phyloP scores from a whole-genome alignment of 2,329 filamentous ascomycete genomes.

The Ascochyta koolunga region DNA sequence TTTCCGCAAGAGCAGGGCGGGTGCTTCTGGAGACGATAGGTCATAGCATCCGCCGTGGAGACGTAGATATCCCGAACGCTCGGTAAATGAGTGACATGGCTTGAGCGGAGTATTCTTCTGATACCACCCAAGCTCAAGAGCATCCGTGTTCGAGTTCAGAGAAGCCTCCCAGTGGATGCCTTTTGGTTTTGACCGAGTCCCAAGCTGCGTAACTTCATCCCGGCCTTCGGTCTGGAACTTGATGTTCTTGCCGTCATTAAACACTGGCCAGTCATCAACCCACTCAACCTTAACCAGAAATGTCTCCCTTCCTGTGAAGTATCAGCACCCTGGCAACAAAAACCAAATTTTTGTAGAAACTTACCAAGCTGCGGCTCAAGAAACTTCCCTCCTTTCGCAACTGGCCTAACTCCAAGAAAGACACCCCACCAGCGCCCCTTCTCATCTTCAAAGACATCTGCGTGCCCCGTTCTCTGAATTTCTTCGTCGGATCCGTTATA shows the following conservation, averaged over 20 bases:
- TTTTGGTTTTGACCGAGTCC: background rate
- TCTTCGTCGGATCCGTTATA: conserved; percentile 45
- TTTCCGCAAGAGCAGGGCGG: conserved; percentile 62
- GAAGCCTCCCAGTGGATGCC: conserved; percentile 19
- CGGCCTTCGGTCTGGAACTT: conserved; percentile 43
- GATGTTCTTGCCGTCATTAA: conserved; percentile 56
- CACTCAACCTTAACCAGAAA: conserved; percentile 59
- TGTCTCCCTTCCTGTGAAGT: conserved; percentile 52
- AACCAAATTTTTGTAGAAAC: background rate
- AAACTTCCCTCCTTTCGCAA: conserved; percentile 4
- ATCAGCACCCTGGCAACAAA: conserved; percentile 3
- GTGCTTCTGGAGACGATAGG: conserved; percentile 57
- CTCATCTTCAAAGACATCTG: conserved; percentile 33
- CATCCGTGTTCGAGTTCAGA: conserved; percentile 40
- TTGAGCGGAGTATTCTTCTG: conserved; percentile 57
- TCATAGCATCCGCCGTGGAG: conserved; percentile 61
- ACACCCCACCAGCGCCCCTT: conserved; percentile 35
- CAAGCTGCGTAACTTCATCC: background rate
- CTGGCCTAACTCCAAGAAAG: conserved; percentile 45
- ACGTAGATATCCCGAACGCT: conserved; percentile 53
- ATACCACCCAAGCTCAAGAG: conserved; percentile 50
- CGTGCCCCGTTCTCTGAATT: conserved; percentile 36
- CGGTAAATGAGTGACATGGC: conserved; percentile 54
- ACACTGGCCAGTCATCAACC: conserved; percentile 59
- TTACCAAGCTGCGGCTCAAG: conserved; percentile 13